Evolutionary conservation across 139 green algal species (phyloP).

Genomic region (Desmodesmus armatus): DNA sequence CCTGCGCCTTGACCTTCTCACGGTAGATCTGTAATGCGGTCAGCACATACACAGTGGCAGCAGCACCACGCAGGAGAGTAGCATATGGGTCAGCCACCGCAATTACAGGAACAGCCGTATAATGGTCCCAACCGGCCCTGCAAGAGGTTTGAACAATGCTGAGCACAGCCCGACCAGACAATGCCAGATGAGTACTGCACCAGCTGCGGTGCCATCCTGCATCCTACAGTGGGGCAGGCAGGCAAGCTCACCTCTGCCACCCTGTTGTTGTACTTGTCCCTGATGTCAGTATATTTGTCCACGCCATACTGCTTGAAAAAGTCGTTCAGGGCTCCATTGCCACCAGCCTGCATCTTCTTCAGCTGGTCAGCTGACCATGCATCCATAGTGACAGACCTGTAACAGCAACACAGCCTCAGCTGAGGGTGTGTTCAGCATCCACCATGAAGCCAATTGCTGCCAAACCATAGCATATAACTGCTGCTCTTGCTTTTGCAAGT

Average conservation of each 20-base stretch:
- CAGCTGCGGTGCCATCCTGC: no score
- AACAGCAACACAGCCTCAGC: background rate
- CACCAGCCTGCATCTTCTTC: constrained; percentile 93
- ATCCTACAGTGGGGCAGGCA: background rate
- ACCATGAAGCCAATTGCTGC: no score
- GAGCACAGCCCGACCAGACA: no score
- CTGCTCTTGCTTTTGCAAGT: background rate
- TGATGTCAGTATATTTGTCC: constrained; percentile 87
- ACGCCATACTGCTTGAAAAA: constrained; percentile 96
- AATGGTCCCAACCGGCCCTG: no score
- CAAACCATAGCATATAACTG: no score
- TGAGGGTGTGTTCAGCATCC: background rate
- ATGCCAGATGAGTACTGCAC: no score
- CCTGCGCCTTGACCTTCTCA: constrained; percentile 86
- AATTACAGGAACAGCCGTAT: no score
- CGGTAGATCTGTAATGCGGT: constrained; percentile 86
- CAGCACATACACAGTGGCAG: no score
- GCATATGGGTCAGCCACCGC: no score
- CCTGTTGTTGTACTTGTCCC: constrained; percentile 95
- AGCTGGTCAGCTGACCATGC: constrained; percentile 94
- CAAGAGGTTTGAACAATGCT: no score
- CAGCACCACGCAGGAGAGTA: no score
- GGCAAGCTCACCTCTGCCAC: constrained; percentile 71
- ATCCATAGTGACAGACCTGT: constrained; percentile 97
- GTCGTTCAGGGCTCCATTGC: constrained; percentile 90